Evolutionary conservation across 2,329 filamentous ascomycete genomes (phyloP), one percentile per base, ranked within the genome.

Genomic region (Sarocladiaceae sp.): DNA sequence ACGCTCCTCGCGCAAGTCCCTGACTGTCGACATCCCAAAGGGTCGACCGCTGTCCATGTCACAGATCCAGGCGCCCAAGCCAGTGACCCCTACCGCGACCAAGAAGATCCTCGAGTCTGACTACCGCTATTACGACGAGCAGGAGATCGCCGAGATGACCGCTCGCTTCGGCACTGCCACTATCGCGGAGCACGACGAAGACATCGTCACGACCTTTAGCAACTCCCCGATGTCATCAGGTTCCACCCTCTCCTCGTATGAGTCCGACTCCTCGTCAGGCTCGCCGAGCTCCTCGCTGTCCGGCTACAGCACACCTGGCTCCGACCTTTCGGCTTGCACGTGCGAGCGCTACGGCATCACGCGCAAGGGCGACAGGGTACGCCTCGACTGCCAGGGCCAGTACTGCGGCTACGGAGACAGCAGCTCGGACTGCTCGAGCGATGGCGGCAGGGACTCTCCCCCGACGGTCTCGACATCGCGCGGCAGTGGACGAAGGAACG

Each of bases 301-400:
- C 45, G 85, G 83, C 55, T 90, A 88, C 65, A 88, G 87, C 73
- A 86, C 82, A 50, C 85, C 85, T 50, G 76, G 75, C 66, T 88
- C 85, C 43, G 85, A 85, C 58, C 82, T 80, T 68, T 83, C 77
- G 59, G 78, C 76, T 63, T 97, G 93, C 80, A 89, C 84, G 52
- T 97, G 91, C 71, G 88, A 96, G 67, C 87, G 90, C 70, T 96
- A 93, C 73, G 91, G 90, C 57, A 95, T 97, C 73, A 96, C 90
- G 52, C 86, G 89, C 69, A 83, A 84, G 65, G 89, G 90, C 61
- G 85, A 94, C 66, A 83, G 90, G 59, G 85, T 97, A 77, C 93
- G 91, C 78, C 82, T 96, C 65, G 90, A 96, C 78, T 97, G 91
- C 61, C 89, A 89, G 56, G 91, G 91, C 55, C 74, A 82, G 50